Evolutionary conservation across 441 rosid genomes (phyloP).

Genomic region (Sinapis alba): DNA sequence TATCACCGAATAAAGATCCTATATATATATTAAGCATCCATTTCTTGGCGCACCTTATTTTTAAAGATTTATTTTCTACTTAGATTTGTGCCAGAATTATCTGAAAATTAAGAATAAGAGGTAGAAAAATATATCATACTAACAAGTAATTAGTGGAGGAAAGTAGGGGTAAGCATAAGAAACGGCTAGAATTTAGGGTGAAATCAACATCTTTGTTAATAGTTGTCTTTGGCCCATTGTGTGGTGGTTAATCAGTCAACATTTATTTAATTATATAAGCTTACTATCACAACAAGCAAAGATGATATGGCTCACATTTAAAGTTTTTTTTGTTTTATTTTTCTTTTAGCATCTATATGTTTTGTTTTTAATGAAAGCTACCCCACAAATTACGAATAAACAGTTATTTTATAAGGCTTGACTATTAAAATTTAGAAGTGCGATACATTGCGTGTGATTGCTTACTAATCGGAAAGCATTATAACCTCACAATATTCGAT

Average conservation of each 20-base stretch:
- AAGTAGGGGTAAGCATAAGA: constrained; percentile 14
- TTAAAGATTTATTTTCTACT: neutral
- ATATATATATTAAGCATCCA: neutral
- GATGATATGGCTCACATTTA: constrained; percentile 30
- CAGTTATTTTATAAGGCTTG: neutral
- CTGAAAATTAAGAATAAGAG: neutral
- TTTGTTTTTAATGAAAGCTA: constrained; percentile 22
- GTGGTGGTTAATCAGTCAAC: constrained; percentile 30
- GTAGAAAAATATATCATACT: neutral
- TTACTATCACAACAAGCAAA: constrained; percentile 27
- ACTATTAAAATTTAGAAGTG: constrained; percentile 7
- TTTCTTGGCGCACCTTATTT: neutral
- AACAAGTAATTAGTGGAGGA: neutral
- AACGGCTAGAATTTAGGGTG: constrained; percentile 20
- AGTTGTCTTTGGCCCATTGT: constrained; percentile 20
- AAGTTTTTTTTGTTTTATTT: neutral
- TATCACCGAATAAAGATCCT: neutral
- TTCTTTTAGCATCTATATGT: neutral
- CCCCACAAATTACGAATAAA: constrained; percentile 9
- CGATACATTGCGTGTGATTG: constrained; percentile 31
- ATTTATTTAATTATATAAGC: constrained; percentile 22
- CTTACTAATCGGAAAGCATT: neutral
- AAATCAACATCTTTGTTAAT: constrained; percentile 23
- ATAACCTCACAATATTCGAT: neutral
- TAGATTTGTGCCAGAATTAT: neutral